Evolutionary conservation across 352 stramenopile genomes (phyloP).

Genomic region (Pilasporangium apinafurcum): DNA sequence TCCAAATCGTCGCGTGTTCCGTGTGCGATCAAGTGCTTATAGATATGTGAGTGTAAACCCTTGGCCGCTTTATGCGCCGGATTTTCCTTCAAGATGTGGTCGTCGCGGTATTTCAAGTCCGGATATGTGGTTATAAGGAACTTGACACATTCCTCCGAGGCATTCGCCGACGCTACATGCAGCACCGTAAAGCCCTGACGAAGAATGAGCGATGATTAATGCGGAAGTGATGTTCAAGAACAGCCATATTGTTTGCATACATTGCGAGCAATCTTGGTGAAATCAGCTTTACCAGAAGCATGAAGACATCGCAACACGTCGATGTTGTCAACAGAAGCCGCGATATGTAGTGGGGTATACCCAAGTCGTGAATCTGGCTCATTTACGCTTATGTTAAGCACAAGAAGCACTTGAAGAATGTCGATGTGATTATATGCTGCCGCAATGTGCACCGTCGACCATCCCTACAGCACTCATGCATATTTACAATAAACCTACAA

Average conservation of each 20-base stretch:
- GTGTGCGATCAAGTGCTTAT: constrained; percentile 19
- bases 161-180: constrained; percentile 43
- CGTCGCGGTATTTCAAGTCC: constrained; percentile 25
- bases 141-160: constrained; percentile 32
- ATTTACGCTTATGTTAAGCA: constrained; percentile 38
- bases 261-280: constrained; percentile 38
- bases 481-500: too few relatives aligned
- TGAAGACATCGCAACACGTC: constrained; percentile 37
- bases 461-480: constrained; percentile 17
- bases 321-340: constrained; percentile 44
- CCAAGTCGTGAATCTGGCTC: constrained; percentile 29
- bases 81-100: constrained; percentile 40
- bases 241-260: background rate
- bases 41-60: constrained; percentile 32
- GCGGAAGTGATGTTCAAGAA: background rate
- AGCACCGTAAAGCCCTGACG: constrained; percentile 51
- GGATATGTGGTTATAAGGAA: constrained; percentile 36
- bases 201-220: too few relatives aligned
- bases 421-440: constrained; percentile 43
- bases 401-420: constrained; percentile 38
- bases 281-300: constrained; percentile 32
- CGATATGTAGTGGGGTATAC: constrained; percentile 56
- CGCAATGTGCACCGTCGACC: constrained; percentile 52
- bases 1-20: constrained; percentile 42
- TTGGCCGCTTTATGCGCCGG: constrained; percentile 57